phyloP scores from a whole-genome alignment of 768 basidiomycete genomes.

The Leccinum ochraceum region DNA sequence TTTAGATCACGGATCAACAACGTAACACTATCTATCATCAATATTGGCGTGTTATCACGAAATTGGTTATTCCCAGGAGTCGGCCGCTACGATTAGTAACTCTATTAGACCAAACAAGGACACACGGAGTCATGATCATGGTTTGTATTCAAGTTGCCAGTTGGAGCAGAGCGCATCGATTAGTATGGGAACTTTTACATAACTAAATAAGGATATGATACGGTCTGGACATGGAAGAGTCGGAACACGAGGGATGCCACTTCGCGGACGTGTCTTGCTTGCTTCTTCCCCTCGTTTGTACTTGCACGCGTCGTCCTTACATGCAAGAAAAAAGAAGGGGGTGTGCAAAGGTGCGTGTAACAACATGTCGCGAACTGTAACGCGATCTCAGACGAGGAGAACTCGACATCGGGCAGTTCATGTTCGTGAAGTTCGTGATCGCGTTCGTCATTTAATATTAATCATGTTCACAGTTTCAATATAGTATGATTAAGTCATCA shows the following conservation, averaged over 20 bases:
- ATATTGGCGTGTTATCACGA: too few species aligned
- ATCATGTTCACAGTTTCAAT: not conserved
- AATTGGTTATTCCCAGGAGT: too few species aligned
- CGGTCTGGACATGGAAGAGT: not conserved
- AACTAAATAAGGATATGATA: too few species aligned
- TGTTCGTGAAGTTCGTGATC: not conserved
- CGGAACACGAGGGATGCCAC: conserved; percentile 40
- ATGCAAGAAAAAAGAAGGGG: not conserved
- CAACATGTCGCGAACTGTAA: not conserved
- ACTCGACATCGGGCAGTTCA: conserved; percentile 32
- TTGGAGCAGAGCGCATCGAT: too few species aligned
- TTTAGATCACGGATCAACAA: too few species aligned
- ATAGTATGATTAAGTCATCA: not conserved
- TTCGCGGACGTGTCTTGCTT: conserved; percentile 43
- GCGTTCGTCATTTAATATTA: not conserved
- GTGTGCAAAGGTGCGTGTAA: not conserved
- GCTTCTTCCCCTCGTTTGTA: conserved; percentile 58
- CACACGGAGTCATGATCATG: too few species aligned
- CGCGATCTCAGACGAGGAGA: conserved; percentile 2
- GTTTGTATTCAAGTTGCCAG: too few species aligned
- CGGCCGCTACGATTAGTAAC: too few species aligned
- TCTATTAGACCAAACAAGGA: too few species aligned
- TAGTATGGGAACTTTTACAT: too few species aligned
- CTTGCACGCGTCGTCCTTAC: conserved; percentile 53
- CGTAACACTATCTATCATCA: too few species aligned